Evolutionary conservation across 306 rosid species (phyloP), one percentile per base, ranked within the genome.

Genomic region (Vigna hirtella): DNA sequence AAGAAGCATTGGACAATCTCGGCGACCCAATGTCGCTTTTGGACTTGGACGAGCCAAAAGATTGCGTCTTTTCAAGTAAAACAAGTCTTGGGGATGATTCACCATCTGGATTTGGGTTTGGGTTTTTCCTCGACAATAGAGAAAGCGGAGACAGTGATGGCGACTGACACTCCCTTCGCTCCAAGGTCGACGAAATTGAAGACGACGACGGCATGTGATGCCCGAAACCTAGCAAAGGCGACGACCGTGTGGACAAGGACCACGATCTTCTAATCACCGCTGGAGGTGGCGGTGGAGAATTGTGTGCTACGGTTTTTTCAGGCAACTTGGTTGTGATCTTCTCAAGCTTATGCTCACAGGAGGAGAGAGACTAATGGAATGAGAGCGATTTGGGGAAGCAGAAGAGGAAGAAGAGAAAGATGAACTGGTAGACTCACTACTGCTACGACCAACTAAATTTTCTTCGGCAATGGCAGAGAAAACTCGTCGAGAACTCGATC

Each of bases 281-380:
- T 2, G 9, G 12, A 3, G 71, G 82, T 6, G 68, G 73, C 4
- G 78, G 30, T 3, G 69, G 70, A 2, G 79, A 73, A 62, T 34
- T 45, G 17, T n/a, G 80, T 62, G 55, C 47, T 0, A 50, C 6
- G 1, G 45, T 17, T 2, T 85, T 81, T 72, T 89, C 98, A 14
- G 95, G 95, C 15, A 97, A 92, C 76, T 88, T 91, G 91, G 83
- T 15, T 70, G 86, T 64, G 88, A 81, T 76, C 89, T 90, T 32
- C 76, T 67, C 8, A 94, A 90, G 45, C 97, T 91, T 47, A 86
- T n/a, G 45, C 90, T 93, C 56, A 85, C 73, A 36, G 86, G 87
- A 2, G 93, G 94, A 2, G 98, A 86, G 3, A 86, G 85, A 40
- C 87, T 82, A 8, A 88, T 86, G 0, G 98, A 91, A 40, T 85